Conservation (phyloP, 768 basidiomycete genomes). For the Suillus fuscotomentosus region DNA sequence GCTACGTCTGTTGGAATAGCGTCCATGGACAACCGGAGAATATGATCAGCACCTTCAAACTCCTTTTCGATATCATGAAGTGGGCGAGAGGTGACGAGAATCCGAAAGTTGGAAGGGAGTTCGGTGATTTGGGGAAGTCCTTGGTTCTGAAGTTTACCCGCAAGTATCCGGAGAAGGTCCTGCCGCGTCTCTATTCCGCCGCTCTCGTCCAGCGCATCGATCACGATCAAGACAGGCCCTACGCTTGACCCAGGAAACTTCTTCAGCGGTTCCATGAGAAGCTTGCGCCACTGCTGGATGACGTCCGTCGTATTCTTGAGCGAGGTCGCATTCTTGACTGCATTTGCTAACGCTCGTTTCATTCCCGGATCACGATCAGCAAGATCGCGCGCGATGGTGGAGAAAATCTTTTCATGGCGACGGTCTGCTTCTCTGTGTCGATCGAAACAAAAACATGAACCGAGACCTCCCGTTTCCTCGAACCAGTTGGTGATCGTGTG, state of each 20-base stretch:
- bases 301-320: background rate
- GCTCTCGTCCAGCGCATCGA: constrained; percentile 24
- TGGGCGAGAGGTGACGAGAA: constrained; percentile 11
- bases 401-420: constrained; percentile 20
- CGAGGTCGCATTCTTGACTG: background rate
- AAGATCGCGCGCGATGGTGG: constrained; percentile 27
- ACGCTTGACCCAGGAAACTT: constrained; percentile 5
- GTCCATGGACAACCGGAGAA: background rate
- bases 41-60: background rate
- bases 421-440: constrained; percentile 1
- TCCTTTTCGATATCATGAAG: background rate
- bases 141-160: background rate
- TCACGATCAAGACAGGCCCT: constrained; percentile 23
- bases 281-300: constrained; percentile 13
- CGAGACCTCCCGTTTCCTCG: constrained; percentile 12
- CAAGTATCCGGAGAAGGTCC: constrained; percentile 20
- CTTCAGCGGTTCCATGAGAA: constrained; percentile 15
- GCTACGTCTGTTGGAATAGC: background rate
- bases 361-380: constrained; percentile 14
- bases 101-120: constrained; percentile 9
- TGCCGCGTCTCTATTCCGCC: constrained; percentile 9
- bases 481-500: constrained; percentile 14
- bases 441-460: constrained; percentile 19
- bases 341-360: background rate
- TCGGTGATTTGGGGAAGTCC: background rate